phyloP scores from a whole-genome alignment of 768 basidiomycete species.

The Tricholoma furcatifolium region DNA sequence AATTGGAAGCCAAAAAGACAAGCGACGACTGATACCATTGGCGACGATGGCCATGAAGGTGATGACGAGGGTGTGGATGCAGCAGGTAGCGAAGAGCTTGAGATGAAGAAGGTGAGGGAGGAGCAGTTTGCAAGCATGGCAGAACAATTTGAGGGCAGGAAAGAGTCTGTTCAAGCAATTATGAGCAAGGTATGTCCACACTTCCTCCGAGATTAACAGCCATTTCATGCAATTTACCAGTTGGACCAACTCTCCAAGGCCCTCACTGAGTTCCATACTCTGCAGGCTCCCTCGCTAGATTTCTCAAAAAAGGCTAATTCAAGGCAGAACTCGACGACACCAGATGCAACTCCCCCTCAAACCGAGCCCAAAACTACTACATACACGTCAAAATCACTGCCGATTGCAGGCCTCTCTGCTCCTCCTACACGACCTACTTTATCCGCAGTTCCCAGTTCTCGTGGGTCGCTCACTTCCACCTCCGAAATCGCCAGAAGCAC shows the following conservation, averaged over 20 bases:
- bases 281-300: constrained; percentile 45
- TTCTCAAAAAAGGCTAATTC: constrained; percentile 24
- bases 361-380: constrained; percentile 2
- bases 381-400: constrained; percentile 4
- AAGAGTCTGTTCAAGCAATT: constrained; percentile 65
- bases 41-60: constrained; percentile 34
- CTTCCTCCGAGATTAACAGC: neutral
- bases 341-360: constrained; percentile 13
- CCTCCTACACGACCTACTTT: neutral
- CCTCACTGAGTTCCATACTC: constrained; percentile 48
- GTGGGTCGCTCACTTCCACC: constrained; percentile 4
- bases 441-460: constrained; percentile 3
- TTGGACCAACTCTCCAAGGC: constrained; percentile 56
- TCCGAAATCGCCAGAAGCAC: neutral
- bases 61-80: constrained; percentile 53
- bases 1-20: constrained; percentile 10
- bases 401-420: neutral
- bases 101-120: constrained; percentile 54
- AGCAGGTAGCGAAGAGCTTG: constrained; percentile 51
- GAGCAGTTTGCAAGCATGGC: constrained; percentile 69
- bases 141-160: constrained; percentile 67
- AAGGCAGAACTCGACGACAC: constrained; percentile 16
- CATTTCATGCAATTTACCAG: constrained; percentile 29
- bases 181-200: constrained; percentile 63
- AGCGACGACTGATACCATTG: constrained; percentile 18